Base-by-base conservation (phyloP, 805 yeast genomes). In the Candida chauliodis region DNA sequence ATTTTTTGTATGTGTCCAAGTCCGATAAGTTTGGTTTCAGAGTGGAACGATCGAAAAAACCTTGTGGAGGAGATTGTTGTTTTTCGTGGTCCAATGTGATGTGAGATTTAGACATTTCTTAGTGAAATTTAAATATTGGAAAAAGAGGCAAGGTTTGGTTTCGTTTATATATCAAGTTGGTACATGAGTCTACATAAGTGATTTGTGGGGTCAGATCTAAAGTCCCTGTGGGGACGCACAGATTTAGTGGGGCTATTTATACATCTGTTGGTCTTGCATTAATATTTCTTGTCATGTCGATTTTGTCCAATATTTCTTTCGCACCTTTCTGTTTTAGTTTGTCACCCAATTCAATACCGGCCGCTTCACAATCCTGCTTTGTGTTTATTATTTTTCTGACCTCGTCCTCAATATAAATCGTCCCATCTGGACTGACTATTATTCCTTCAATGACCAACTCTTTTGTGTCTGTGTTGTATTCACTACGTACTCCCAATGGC, bases 401-500 rank as follows among this genome's bases (percentile, higher is more conserved):
- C 38, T 62, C 65, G 44, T 75, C 83, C 53, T 84, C 85, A 11
- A 89, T 89, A 23, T 63, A 69, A 44, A 77, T 70, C 5, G 65
- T 60, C 9, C 99, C 99, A 57, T 90, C 95, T 8, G 90, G 90
- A 44, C 84, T 77, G 22, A 89, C 84, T 11, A 91, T 95, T 25
- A 84, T 73, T 5, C 85, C 95, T 46, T 77, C 76, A 45, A 90
- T 62, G 4, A 56, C 52, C 39, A 89, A 69, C 7, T 46, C 47
- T 25, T 71, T 61, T 0, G 79, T 69, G 1, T 35, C 48, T 15
- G 58, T 62, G 38, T 74, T 60, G 47, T 74, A 84, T 7, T 52
- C 47, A n/a, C 89, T 71, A 46, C 79, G 75, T 20, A 88, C 96
- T 37, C 99, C 99, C 47, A 93, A 85, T 5, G 99, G 99, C 13